phyloP scores from a whole-genome alignment of 768 basidiomycete species.

The Suillus bovinus region DNA sequence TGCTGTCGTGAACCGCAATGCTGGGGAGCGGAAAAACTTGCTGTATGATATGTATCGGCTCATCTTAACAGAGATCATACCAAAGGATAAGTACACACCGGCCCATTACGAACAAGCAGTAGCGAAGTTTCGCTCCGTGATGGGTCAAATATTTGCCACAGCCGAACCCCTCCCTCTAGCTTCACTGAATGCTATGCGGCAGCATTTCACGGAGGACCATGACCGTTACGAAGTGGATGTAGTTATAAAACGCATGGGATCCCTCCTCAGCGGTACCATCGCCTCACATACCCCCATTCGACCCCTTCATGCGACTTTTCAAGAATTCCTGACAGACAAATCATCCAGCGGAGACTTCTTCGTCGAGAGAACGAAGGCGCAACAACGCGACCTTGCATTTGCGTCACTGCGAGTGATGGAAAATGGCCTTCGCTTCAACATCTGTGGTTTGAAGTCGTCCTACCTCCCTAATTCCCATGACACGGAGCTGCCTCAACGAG shows the following conservation, averaged over 20 bases:
- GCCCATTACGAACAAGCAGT: background rate
- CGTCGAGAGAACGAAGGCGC: constrained; percentile 4
- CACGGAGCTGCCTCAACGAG: no score
- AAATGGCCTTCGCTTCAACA: no score
- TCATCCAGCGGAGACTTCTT: constrained; percentile 16
- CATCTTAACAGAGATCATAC: background rate
- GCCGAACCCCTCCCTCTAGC: background rate
- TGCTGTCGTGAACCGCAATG: background rate
- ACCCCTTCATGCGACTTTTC: constrained; percentile 28
- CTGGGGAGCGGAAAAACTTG: background rate
- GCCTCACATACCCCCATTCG: constrained; percentile 6
- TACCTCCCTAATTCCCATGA: no score
- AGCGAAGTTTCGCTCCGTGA: constrained; percentile 3
- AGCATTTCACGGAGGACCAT: background rate
- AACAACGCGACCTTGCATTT: constrained; percentile 2
- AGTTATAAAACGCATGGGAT: background rate
- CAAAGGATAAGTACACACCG: background rate
- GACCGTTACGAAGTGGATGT: background rate
- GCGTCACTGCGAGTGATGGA: constrained; percentile 16
- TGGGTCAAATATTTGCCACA: constrained; percentile 1
- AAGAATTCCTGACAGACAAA: constrained; percentile 23
- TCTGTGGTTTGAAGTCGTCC: no score
- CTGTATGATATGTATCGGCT: background rate
- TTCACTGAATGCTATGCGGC: background rate
- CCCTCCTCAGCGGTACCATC: constrained; percentile 8